Conservation (phyloP, 352 stramenopile genomes). For the Globisporangium viniferum region DNA sequence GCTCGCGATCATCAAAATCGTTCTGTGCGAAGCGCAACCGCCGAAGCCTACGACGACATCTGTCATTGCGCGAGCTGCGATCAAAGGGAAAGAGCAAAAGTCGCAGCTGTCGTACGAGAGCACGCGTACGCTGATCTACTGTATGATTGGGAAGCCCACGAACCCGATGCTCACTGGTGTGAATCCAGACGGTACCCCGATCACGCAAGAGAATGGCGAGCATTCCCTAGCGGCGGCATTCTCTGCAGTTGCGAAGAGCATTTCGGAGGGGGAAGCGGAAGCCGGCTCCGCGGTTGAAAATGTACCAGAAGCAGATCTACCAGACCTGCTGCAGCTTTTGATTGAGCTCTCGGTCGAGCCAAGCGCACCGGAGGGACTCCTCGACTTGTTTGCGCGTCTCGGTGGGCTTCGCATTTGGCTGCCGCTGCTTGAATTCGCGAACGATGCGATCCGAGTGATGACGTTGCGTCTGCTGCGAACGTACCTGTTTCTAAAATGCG, state of each 20-base stretch:
- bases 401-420: constrained; percentile 82
- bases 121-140: constrained; percentile 79
- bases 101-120: constrained; percentile 81
- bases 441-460: constrained; percentile 75
- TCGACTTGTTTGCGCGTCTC: constrained; percentile 72
- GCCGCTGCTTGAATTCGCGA: constrained; percentile 70
- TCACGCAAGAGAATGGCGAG: constrained; percentile 45
- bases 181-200: constrained; percentile 59
- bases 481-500: constrained; percentile 76
- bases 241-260: constrained; percentile 48
- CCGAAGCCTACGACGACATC: constrained; percentile 40
- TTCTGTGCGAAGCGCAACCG: constrained; percentile 68
- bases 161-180: constrained; percentile 63
- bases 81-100: constrained; percentile 62
- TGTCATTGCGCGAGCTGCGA: constrained; percentile 41
- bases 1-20: constrained; percentile 74
- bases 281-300: constrained; percentile 69
- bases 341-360: constrained; percentile 77
- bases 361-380: constrained; percentile 61
- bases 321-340: constrained; percentile 71
- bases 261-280: constrained; percentile 66
- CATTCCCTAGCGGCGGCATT: constrained; percentile 28
- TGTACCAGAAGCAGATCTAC: constrained; percentile 65
- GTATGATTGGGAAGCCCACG: constrained; percentile 84
- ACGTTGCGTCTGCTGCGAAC: constrained; percentile 74